Evolutionary conservation across 352 stramenopile species (phyloP).

Genomic region (Globisporangium paddicum): DNA sequence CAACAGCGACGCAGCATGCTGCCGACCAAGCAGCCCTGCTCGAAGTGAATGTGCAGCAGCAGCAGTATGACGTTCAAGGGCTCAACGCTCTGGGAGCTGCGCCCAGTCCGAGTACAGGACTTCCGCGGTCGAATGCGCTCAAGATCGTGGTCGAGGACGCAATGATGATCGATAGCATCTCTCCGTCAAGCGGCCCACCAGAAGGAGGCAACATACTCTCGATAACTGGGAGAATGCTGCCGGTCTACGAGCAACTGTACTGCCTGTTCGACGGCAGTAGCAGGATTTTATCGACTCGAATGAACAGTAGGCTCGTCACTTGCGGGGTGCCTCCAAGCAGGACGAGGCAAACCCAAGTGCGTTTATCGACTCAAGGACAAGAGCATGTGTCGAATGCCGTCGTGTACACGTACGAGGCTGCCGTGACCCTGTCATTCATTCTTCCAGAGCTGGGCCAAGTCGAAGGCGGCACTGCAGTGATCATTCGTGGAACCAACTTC

Average conservation of each 20-base stretch:
- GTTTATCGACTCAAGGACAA: not conserved
- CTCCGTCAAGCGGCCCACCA: not conserved
- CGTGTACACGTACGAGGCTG: not conserved
- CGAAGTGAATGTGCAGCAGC: no score
- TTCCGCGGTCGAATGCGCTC: not conserved
- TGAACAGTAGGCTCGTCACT: not conserved
- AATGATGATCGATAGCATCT: constrained; percentile 2
- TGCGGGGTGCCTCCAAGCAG: not conserved
- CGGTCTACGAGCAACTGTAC: constrained; percentile 4
- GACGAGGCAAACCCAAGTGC: not conserved
- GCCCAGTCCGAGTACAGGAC: not conserved
- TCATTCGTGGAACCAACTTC: constrained; percentile 5
- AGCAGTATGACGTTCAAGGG: no score
- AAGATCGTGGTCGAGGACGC: not conserved
- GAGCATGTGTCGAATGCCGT: constrained; percentile 4
- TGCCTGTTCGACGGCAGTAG: constrained; percentile 3
- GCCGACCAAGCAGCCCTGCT: no score
- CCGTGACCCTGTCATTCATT: not conserved
- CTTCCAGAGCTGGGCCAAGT: not conserved
- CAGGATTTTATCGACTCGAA: not conserved
- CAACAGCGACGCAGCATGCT: no score
- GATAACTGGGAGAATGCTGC: not conserved
- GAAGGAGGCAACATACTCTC: not conserved
- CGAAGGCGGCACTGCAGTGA: constrained; percentile 7
- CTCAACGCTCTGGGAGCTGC: no score